Evolutionary conservation across 1,284 basidiomycete species (phyloP), one percentile per base, ranked within the genome.

Genomic region (Ustilago shanxiensis): DNA sequence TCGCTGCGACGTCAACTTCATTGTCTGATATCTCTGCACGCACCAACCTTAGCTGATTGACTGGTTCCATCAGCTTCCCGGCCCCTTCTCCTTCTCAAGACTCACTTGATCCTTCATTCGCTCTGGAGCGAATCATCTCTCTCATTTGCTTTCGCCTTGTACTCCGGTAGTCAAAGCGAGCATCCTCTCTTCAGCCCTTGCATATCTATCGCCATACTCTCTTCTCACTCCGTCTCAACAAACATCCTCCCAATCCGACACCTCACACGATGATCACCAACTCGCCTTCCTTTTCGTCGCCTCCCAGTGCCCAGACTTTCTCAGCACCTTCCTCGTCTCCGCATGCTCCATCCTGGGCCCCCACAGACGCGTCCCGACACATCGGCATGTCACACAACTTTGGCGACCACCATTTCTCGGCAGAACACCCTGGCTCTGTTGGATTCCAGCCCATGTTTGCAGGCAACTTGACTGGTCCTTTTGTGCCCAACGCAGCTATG

Each of bases 121-220:
- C 70, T 72, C 70, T 53, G 70, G 70, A 63, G 64, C 60, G 55
- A 39, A 39, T 44, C 20, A 3, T 52, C 16, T 35, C 33, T 20
- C 22, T 24, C 16, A 35, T 10, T 39, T 5, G 7, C 18, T 16
- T 14, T 49, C 33, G 58, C 71, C 58, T 52, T 68, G 54, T 50
- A 66, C 71, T 68, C 71, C 62, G 71, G 71, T 57, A 67, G 70
- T 64, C 45, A 50, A 57, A 60, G 64, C 59, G 18, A 47, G 28
- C 22, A 28, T 28, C 26, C 35, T 29, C 35, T 20, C 26, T 47
- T 50, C 37, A 9, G 22, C 35, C 10, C 41, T 24, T 53, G 35
- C 26, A 51, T 41, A 20, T 58, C 29, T 56, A 16, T n/a, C 20
- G n/a, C 33, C 20, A 26, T 26, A 35, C 37, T 22, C 39, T 28